Evolutionary conservation across 805 yeast species (phyloP).

Genomic region (Ogataea glucozyma): DNA sequence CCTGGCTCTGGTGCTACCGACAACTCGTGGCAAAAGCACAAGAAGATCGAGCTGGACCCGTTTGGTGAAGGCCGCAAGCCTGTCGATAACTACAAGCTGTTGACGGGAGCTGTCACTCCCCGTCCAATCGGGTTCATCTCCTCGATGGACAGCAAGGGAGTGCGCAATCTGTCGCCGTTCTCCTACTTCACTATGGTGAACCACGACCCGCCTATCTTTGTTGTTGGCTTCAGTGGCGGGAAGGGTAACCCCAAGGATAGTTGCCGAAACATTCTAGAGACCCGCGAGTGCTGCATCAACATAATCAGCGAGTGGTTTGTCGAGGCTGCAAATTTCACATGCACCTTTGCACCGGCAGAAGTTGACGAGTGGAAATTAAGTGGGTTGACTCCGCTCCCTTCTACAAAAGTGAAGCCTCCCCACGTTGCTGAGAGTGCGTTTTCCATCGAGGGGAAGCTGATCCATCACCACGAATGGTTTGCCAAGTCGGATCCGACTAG

Average conservation of each 20-base stretch:
- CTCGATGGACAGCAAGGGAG: constrained; percentile 45
- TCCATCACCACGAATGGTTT: constrained; percentile 45
- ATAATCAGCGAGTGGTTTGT: constrained; percentile 63
- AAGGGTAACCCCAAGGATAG: constrained; percentile 49
- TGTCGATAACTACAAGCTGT: constrained; percentile 48
- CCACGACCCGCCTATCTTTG: constrained; percentile 60
- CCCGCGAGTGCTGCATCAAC: constrained; percentile 55
- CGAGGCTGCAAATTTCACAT: constrained; percentile 60
- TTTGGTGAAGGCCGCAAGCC: constrained; percentile 40
- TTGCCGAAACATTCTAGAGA: constrained; percentile 46
- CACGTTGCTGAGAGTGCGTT: constrained; percentile 65
- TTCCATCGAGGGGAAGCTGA: constrained; percentile 54
- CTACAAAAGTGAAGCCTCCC: constrained; percentile 50
- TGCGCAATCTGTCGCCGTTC: constrained; percentile 58
- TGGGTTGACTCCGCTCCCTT: constrained; percentile 51
- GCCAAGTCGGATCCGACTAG: constrained; percentile 40
- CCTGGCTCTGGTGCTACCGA: constrained; percentile 49
- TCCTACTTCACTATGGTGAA: constrained; percentile 51
- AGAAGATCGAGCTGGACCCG: constrained; percentile 53
- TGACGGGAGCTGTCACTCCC: constrained; percentile 56
- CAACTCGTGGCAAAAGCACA: constrained; percentile 45
- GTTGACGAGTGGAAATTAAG: constrained; percentile 57
- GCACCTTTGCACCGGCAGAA: constrained; percentile 47
- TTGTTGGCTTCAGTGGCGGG: constrained; percentile 48
- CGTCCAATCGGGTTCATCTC: constrained; percentile 63